Evolutionary conservation across 345 rosid genomes (phyloP).

Genomic region (Tarenaya hassleriana): DNA sequence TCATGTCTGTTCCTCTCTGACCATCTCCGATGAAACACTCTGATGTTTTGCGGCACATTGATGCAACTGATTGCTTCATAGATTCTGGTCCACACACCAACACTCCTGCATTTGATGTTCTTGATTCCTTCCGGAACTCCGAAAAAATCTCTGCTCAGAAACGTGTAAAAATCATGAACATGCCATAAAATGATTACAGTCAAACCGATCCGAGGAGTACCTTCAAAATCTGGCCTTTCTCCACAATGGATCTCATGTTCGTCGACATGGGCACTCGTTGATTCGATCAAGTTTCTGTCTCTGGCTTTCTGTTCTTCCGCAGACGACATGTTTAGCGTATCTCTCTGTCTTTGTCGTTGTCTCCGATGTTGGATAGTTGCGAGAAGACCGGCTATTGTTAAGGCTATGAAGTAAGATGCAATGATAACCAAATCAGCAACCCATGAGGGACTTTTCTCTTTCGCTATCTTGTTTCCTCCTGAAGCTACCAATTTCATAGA

Average conservation of each 20-base stretch:
- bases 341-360: conserved; percentile 40
- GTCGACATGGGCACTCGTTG: conserved; percentile 19
- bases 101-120: conserved; percentile 50
- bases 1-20: conserved; percentile 22
- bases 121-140: conserved; percentile 37
- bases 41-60: conserved; percentile 33
- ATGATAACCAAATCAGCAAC: conserved; percentile 52
- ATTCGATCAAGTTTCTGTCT: conserved; percentile 28
- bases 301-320: conserved; percentile 25
- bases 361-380: conserved; percentile 54
- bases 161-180: background rate
- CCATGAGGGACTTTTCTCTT: conserved; percentile 63
- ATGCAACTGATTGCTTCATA: conserved; percentile 64
- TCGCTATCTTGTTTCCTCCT: conserved; percentile 30
- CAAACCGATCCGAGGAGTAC: conserved; percentile 26
- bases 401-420: conserved; percentile 43
- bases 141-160: conserved; percentile 44
- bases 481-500: conserved; percentile 33
- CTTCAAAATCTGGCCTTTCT: conserved; percentile 68
- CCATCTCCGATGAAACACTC: conserved; percentile 11
- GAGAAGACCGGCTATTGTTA: conserved; percentile 30
- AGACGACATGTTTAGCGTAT: conserved; percentile 28
- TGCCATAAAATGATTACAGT: background rate
- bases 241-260: conserved; percentile 60
- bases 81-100: conserved; percentile 80